Percentiles rank a stretch among this genome's conserved stretches.
Evolutionary conservation across 2,329 filamentous ascomycete genomes (phyloP).

Genomic region (Pseudogymnoascus sp.): DNA sequence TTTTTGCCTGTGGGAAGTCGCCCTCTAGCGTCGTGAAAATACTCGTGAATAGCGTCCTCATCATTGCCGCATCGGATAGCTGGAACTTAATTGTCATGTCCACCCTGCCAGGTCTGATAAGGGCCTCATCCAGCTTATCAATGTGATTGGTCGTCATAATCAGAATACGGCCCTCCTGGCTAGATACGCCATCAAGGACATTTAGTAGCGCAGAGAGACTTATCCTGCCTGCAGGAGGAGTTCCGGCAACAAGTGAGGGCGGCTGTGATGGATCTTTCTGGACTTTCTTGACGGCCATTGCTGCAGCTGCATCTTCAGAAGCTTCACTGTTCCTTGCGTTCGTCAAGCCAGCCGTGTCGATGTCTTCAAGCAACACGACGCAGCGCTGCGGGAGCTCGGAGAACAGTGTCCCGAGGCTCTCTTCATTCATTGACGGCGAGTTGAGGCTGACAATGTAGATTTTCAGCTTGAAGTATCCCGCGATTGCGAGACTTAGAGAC

Average conservation of each 20-base stretch:
- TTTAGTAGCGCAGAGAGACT: constrained; percentile 60
- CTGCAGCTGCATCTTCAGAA: constrained; percentile 12
- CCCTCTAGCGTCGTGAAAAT: constrained; percentile 32
- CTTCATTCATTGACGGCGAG: constrained; percentile 53
- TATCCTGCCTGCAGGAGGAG: constrained; percentile 25
- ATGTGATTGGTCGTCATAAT: constrained; percentile 65
- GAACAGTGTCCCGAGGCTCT: constrained; percentile 57
- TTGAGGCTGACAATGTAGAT: constrained; percentile 67
- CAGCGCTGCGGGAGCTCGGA: constrained; percentile 59
- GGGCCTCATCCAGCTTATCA: constrained; percentile 51
- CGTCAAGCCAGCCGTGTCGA: constrained; percentile 64
- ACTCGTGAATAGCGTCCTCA: constrained; percentile 23
- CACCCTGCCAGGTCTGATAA: constrained; percentile 54
- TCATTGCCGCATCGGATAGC: constrained; percentile 22
- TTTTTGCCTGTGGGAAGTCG: constrained; percentile 13
- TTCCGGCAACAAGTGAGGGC: neutral
- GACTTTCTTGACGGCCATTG: constrained; percentile 15
- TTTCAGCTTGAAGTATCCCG: constrained; percentile 60
- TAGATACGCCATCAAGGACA: constrained; percentile 60
- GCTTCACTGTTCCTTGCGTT: constrained; percentile 41
- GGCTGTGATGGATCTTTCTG: constrained; percentile 18
- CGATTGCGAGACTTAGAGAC: constrained; percentile 60
- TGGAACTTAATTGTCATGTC: constrained; percentile 52
- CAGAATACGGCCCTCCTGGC: constrained; percentile 57
- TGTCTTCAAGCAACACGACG: constrained; percentile 68